Evolutionary conservation across 1,284 basidiomycete species (phyloP).

Genomic region (Ganoderma lingzhi): DNA sequence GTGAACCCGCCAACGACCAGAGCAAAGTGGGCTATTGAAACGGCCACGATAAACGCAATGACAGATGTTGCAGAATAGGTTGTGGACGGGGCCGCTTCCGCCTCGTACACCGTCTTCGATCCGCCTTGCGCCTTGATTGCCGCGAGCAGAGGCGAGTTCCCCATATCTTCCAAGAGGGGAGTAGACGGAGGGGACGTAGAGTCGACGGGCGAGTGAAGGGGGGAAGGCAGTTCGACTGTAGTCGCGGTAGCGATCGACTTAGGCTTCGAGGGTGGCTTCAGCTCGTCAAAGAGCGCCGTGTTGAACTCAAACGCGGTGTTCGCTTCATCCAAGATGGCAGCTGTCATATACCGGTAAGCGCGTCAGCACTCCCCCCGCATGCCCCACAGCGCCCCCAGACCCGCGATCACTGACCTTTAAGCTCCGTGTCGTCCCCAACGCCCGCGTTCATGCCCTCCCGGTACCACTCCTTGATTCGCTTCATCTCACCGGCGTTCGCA

Average conservation of each 20-base stretch:
- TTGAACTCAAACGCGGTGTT: constrained; percentile 76
- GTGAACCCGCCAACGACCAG: constrained; percentile 60
- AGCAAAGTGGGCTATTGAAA: constrained; percentile 59
- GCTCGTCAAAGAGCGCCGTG: constrained; percentile 65
- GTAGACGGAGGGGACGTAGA: constrained; percentile 30
- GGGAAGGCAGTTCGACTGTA: constrained; percentile 34
- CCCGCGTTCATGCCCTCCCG: constrained; percentile 77
- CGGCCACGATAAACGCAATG: constrained; percentile 54
- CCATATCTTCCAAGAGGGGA: constrained; percentile 30
- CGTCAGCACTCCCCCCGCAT: constrained; percentile 15
- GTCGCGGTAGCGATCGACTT: constrained; percentile 21
- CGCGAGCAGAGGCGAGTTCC: constrained; percentile 11
- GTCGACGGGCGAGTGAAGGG: constrained; percentile 27
- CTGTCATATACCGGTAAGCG: constrained; percentile 36
- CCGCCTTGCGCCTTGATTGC: constrained; percentile 26
- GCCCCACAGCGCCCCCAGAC: background rate
- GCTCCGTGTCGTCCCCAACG: constrained; percentile 57
- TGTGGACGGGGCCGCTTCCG: constrained; percentile 29
- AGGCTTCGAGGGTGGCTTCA: constrained; percentile 40
- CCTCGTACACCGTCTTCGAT: constrained; percentile 33
- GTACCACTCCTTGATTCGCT: constrained; percentile 82
- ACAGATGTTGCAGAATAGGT: constrained; percentile 49
- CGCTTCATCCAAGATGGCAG: constrained; percentile 65
- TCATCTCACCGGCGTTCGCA: constrained; percentile 64
- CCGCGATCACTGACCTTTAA: constrained; percentile 58